Evolutionary conservation across 306 rosid genomes (phyloP).

Genomic region (Quercus rubra): DNA sequence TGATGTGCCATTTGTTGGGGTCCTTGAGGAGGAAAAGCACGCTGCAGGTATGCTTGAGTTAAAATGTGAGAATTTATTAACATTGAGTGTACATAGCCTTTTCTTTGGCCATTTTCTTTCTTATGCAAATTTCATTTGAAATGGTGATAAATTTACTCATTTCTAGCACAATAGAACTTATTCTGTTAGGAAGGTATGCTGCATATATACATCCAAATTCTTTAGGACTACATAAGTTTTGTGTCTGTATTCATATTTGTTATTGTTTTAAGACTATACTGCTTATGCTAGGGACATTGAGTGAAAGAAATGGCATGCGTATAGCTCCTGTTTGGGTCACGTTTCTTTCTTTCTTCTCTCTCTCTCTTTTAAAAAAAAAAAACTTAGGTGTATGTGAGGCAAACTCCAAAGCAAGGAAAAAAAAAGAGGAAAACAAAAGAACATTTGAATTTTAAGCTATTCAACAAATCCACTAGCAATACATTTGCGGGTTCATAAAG

Average conservation of each 20-base stretch:
- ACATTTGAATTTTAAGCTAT: neutral
- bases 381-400: neutral
- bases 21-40: constrained; percentile 48
- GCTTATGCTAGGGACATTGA: neutral
- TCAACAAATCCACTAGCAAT: neutral
- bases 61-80: neutral
- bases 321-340: too few relatives aligned
- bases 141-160: neutral
- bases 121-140: neutral
- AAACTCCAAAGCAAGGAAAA: neutral
- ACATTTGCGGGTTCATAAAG: too few relatives aligned
- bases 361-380: too few relatives aligned
- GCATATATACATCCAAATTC: neutral
- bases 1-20: constrained; percentile 60
- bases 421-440: neutral
- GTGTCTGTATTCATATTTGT: neutral
- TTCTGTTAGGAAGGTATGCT: neutral
- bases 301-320: too few relatives aligned
- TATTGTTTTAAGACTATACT: neutral
- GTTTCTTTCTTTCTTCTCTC: too few relatives aligned
- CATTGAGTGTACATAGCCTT: neutral
- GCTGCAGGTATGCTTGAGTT: constrained; percentile 49
- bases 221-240: neutral
- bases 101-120: neutral
- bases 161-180: constrained; percentile 7